Evolutionary conservation across 1,284 basidiomycete species (phyloP), one percentile per base, ranked within the genome.

Genomic region (Agroathelia rolfsii): DNA sequence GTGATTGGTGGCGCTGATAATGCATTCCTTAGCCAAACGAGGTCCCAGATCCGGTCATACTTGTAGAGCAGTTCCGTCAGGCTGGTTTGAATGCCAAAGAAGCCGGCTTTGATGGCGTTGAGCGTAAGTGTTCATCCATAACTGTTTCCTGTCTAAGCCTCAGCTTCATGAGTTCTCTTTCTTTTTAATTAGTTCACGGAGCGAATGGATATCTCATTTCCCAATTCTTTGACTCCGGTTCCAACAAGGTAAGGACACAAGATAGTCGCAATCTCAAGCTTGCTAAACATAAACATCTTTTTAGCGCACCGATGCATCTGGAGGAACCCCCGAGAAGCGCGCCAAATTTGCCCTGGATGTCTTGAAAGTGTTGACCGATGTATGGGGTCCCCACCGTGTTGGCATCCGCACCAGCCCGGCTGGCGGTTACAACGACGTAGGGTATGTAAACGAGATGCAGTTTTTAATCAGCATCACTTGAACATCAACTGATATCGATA

Each of bases 91-190:
- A 59, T 32, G 63, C 66, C 16, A 52, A 62, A 17, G 53, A 55
- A 38, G 65, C 65, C 19, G 68, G 67, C 0, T 66, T 68, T 38
- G 68, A 71, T 40, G 66, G 65, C 30, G 58, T 68, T 28, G 68
- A 71, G 50, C 28, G 48, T 47, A 28, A 15, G 35, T 28, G 21
- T 29, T 33, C 10, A 4, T 15, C 9, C 15, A n/a, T 30, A 9
- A 9, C 3, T 6, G 13, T 22, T 9, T 9, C 13, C 22, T 18
- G 10, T 11, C 5, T 28, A 19, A 13, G 17, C 17, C 18, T 29
- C 12, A 4, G 9, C 5, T 9, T 21, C 10, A 19, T 8, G 22
- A 17, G 12, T 3, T 13, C 5, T 15, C 19, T 8, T 30, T 14
- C 8, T 14, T 12, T 17, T 11, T 26, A 9, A 26, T 14, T 24